phyloP scores from a whole-genome alignment of 2,329 filamentous ascomycete species.

The Epichloe baconii region DNA sequence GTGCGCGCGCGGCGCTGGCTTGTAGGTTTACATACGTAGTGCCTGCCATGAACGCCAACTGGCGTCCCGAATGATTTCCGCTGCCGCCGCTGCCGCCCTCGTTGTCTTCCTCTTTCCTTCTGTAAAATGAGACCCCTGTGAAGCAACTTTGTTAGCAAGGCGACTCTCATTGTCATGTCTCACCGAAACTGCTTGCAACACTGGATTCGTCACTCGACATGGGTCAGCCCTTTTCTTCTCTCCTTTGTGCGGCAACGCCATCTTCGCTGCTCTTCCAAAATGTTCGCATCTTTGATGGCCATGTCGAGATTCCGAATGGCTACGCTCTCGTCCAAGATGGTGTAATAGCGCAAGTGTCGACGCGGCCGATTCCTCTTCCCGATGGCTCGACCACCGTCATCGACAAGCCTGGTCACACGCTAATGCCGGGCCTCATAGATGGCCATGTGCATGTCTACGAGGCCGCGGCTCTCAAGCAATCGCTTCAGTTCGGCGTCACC shows the following conservation, averaged over 20 bases:
- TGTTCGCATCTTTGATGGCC: constrained; percentile 34
- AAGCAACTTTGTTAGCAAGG: neutral
- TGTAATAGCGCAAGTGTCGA: constrained; percentile 20
- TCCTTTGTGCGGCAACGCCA: neutral
- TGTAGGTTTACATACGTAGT: neutral
- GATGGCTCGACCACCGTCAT: constrained; percentile 15
- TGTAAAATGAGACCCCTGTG: neutral
- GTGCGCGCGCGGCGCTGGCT: neutral
- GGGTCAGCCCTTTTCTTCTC: constrained; percentile 1
- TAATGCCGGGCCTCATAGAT: constrained; percentile 38
- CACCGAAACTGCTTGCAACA: neutral
- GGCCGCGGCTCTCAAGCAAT: constrained; percentile 26
- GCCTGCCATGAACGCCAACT: neutral
- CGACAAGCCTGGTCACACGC: constrained; percentile 30
- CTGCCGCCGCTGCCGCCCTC: no score
- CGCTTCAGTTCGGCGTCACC: constrained; percentile 35
- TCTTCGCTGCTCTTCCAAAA: constrained; percentile 4
- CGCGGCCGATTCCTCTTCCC: constrained; percentile 5
- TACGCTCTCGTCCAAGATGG: constrained; percentile 27
- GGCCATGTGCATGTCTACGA: constrained; percentile 33
- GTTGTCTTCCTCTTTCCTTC: no score
- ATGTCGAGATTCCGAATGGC: constrained; percentile 25
- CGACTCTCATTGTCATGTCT: neutral
- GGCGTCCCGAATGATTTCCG: no score
- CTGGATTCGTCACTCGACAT: neutral